These are phyloP conservation scores for Alternaria gansuensis DNA, from an alignment of 2,329 filamentous ascomycete genomes.

Conservation along the genomic window DNA sequence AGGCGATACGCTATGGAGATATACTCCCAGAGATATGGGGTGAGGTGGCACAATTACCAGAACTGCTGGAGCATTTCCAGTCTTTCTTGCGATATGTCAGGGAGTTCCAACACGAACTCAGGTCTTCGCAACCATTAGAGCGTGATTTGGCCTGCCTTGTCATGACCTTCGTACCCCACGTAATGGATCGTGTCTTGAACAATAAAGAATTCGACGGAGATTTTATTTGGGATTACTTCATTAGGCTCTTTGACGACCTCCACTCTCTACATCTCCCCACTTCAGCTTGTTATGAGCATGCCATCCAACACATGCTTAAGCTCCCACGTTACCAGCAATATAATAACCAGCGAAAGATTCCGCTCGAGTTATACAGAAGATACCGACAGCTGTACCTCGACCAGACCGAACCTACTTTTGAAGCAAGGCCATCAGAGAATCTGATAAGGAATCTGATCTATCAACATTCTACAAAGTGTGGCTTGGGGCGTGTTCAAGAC, in stretches of 20 bases:
- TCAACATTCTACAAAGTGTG: conserved; percentile 31
- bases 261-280: conserved; percentile 30
- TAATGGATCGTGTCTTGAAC: conserved; percentile 39
- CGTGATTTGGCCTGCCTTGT: conserved; percentile 33
- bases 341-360: conserved; percentile 38
- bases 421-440: conserved; percentile 31
- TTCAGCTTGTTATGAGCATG: conserved; percentile 38
- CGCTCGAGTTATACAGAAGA: conserved; percentile 38
- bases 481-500: conserved; percentile 29
- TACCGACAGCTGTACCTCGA: conserved; percentile 36
- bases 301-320: conserved; percentile 37
- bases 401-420: conserved; percentile 11
- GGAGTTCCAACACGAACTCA: conserved; percentile 38
- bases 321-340: conserved; percentile 43
- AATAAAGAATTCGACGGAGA: conserved; percentile 34
- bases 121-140: conserved; percentile 25
- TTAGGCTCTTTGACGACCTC: conserved; percentile 38
- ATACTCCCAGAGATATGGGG: conserved; percentile 39
- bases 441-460: conserved; percentile 35
- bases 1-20: conserved; percentile 20
- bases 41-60: conserved; percentile 33
- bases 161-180: conserved; percentile 39
- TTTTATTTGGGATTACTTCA: conserved; percentile 39
- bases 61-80: conserved; percentile 36
- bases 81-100: conserved; percentile 41